A percentile compares a stretch with the other conserved stretches of the same genome.
Conservation (phyloP, 441 rosid species). For the Erodium texanum region DNA sequence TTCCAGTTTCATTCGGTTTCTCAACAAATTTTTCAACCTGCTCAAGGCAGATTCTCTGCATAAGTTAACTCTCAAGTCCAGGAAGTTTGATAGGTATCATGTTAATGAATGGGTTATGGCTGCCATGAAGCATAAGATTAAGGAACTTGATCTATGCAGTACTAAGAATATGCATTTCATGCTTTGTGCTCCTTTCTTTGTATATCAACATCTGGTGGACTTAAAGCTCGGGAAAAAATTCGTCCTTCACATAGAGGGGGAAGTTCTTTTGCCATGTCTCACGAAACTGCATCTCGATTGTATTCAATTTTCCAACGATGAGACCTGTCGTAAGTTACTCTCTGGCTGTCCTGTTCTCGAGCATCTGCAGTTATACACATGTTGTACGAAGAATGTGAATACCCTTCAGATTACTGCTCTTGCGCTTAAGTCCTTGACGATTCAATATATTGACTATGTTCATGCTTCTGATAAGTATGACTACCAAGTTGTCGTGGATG, state of each 20-base stretch:
- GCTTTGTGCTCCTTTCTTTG: background rate
- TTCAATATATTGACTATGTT: too few species aligned
- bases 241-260: background rate
- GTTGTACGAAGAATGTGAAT: background rate
- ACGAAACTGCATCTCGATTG: background rate
- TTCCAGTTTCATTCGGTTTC: background rate
- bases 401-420: background rate
- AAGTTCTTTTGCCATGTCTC: background rate
- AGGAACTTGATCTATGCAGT: background rate
- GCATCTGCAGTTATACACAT: background rate
- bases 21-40: background rate
- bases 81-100: background rate
- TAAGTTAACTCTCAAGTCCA: background rate
- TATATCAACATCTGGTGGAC: background rate
- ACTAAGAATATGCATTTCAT: background rate
- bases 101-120: background rate
- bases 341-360: background rate
- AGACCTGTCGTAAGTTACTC: background rate
- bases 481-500: background rate
- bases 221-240: background rate
- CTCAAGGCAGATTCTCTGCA: background rate
- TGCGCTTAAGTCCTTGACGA: background rate
- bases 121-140: background rate
- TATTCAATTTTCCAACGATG: background rate
- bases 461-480: too few species aligned